Evolutionary conservation across 768 basidiomycete genomes (phyloP), one percentile per base, ranked within the genome.

Genomic region (Dictyophora rubrovolvata): DNA sequence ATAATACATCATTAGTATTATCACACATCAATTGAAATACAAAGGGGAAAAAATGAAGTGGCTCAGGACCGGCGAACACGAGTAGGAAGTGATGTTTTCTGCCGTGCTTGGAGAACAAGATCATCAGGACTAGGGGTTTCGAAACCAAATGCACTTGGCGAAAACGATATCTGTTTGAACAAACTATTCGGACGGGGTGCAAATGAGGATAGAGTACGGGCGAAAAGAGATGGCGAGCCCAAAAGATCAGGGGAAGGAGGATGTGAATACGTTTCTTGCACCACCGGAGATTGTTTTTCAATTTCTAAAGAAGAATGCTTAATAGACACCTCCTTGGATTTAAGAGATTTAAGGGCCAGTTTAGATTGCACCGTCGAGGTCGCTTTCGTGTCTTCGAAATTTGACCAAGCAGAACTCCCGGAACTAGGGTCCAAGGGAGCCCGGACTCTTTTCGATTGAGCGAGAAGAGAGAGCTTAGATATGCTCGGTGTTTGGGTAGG

Each of bases 71-170:
- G 20, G n/a, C 23, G 61, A 42, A 36, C 35, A 57, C 65, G 34
- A 68, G 55, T 28, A 56, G 62, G 17, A 11, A 87, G 71, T 33
- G 83, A 72, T 4, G 92, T 88, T 50, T 88, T 88, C 55, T 80
- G 83, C 53, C 92, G 82, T 56, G 92, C 89, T 64, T 82, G 82
- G 65, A 88, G 74, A 9, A 97, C 84, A 62, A 89, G 72, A 66
- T 97, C 95, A 64, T 98, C 95, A 20, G 95, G 95, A 70, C 93
- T 96, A 36, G 89, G 90, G 21, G 77, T 79, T 62, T 93, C 83
- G 66, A 93, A 92, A 10, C 82, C 73, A 68, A 89, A 90, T 2
- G 73, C 71, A n/a, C 11, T 42, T 14, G 10, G 42, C 23, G 50
- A 16, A 34, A 22, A 51, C 47, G 11, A 8, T 8, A 50, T 18